Base-by-base conservation (phyloP, 257 asterid species). In the Primulina huaijiensis region DNA sequence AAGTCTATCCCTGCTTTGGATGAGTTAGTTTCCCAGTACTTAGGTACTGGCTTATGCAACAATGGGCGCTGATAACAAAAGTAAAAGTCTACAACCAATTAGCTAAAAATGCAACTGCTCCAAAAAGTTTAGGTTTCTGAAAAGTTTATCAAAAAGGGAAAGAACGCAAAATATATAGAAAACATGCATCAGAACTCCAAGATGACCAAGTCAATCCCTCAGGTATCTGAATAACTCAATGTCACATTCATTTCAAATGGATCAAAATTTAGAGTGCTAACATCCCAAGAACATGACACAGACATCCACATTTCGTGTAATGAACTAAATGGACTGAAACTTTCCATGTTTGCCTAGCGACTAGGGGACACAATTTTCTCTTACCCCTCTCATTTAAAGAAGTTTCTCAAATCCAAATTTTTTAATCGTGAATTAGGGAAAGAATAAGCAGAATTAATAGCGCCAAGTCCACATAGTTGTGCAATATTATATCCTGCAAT, bases 21-120 rank as follows among this genome's bases (percentile, higher is more conserved):
- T 11, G n/a, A 11, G 53, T 12, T 43, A 43, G 6, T 43, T 12
- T 43, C 53, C n/a, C 53, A 43, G n/a, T 43, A 12, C 53, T 43
- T 43, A 43, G 53, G 4, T 43, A 43, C n/a, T 43, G 53, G n/a
- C 12, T 43, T 43, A 43, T 43, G 53, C 53, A 43, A 11, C 53
- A 43, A 11, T 43, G 53, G 6, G 1, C 0, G 53, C 17, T 43
- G 53, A 43, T 43, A 43, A 43, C 17, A 43, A 12, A 43, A 8
- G 11, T 35, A 3, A 6, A 33, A 31, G 62, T 71, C 69, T 71
- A 62, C 35, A 31, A 62, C 46, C 56, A 52, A 50, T 62, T 55
- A 37, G 33, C 69, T 37, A 20, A 63, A 38, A 64, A 37, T 8
- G 34, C 6, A 35, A 38, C 57, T 34, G 33, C 34, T 35, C 27